Evolutionary conservation across 2,329 filamentous ascomycete species (phyloP), one percentile per base, ranked within the genome.

Genomic region (Beauveria bassiana): DNA sequence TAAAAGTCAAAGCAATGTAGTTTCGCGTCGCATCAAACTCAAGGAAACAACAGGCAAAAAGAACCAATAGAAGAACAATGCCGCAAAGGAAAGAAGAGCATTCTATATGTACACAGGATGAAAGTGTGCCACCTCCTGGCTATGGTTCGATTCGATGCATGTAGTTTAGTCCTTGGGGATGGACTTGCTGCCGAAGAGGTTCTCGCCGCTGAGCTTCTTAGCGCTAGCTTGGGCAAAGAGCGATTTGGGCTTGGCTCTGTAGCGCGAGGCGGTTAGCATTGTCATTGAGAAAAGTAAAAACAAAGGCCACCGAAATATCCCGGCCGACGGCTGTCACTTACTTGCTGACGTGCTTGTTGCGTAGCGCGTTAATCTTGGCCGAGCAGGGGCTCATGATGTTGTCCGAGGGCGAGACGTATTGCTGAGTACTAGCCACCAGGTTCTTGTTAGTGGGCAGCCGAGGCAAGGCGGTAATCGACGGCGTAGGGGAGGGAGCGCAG

Each of bases 381-480:
- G 87, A 89, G 75, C 90, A 92, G 42, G 91, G 91, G 68, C 88
- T 92, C 86, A 92, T 90, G 79, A 96, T 93, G 75, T 86, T 86
- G 75, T 96, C 91, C n/a, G 89, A 93, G 3, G 91, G 91, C 20
- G 89, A 93, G 72, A 93, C 80, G 76, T 93, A 93, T 66, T 82
- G 78, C 68, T 80, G 77, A 51, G 74, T 69, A 57, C 77, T 76
- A 66, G 58, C 50, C 51, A 26, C 61, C 34, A 64, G 31, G 45
- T 6, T 34, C 53, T 65, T 60, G 61, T 62, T 62, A 65, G 54
- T 45, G 38, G 56, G 61, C 42, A 45, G 45, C 6, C 61, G 51
- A n/a, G 49, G 55, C 43, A 58, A 16, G 45, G 22, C 57, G 38
- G 56, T 56, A 34, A 59, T 45, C 18, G 61, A 46, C 51, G 61